Conservation (phyloP, 2,329 filamentous ascomycete species). For the Xylaria sp. region DNA sequence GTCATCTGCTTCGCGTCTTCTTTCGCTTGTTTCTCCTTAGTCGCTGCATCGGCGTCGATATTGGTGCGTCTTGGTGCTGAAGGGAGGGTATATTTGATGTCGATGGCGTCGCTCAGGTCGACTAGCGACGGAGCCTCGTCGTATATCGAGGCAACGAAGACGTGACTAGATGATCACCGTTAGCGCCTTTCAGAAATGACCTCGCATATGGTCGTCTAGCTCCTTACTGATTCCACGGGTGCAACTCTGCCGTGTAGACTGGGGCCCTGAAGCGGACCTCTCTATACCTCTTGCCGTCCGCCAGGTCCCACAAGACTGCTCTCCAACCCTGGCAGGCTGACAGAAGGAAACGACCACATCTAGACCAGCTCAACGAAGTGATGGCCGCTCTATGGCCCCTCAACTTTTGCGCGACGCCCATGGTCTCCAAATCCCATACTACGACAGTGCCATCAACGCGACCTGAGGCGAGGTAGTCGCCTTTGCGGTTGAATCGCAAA, state of each 20-base stretch:
- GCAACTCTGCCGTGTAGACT: slow-evolving; percentile 94
- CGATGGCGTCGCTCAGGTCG: slow-evolving; percentile 76
- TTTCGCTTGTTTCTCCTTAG: slow-evolving; percentile 84
- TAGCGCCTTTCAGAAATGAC: not conserved
- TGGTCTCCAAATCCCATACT: slow-evolving; percentile 97
- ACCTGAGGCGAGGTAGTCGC: slow-evolving; percentile 94
- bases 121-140: slow-evolving; percentile 93
- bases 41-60: slow-evolving; percentile 74
- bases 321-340: slow-evolving; percentile 97
- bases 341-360: slow-evolving; percentile 88
- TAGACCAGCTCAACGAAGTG: slow-evolving; percentile 94
- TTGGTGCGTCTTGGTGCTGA: slow-evolving; percentile 82
- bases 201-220: slow-evolving; percentile 8
- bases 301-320: slow-evolving; percentile 93
- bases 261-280: slow-evolving; percentile 92
- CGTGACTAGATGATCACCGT: slow-evolving; percentile 63
- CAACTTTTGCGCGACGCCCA: slow-evolving; percentile 93
- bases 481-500: slow-evolving; percentile 89
- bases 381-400: slow-evolving; percentile 94
- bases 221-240: slow-evolving; percentile 85
- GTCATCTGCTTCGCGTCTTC: slow-evolving; percentile 96
- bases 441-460: slow-evolving; percentile 94
- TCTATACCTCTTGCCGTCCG: slow-evolving; percentile 74
- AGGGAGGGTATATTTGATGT: slow-evolving; percentile 80
- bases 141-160: slow-evolving; percentile 91